Evolutionary conservation across 768 basidiomycete genomes (phyloP).

Genomic region (Rubroboletus pulcherrimus): DNA sequence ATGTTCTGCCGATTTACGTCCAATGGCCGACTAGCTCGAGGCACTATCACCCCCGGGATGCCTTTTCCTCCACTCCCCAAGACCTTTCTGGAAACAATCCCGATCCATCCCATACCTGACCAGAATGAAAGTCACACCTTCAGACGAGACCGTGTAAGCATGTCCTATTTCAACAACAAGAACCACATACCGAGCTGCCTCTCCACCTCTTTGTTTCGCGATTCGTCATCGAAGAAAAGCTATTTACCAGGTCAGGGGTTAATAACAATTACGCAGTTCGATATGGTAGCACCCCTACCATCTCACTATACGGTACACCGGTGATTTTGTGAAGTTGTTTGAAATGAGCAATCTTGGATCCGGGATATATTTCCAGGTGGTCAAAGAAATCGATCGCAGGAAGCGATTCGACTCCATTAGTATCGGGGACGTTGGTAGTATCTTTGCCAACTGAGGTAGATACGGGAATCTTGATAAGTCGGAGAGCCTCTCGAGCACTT

Average conservation of each 20-base stretch:
- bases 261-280: neutral
- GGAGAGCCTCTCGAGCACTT: constrained; percentile 77
- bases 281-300: constrained; percentile 44
- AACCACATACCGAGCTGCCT: constrained; percentile 44
- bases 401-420: constrained; percentile 25
- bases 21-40: constrained; percentile 4
- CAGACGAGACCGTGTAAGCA: neutral
- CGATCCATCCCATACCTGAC: constrained; percentile 59
- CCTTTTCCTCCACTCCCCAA: constrained; percentile 63
- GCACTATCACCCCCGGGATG: constrained; percentile 24
- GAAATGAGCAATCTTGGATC: constrained; percentile 83
- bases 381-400: constrained; percentile 63
- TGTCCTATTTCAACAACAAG: neutral
- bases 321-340: constrained; percentile 67
- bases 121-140: constrained; percentile 81
- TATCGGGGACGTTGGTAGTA: neutral
- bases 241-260: constrained; percentile 16
- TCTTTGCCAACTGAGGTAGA: constrained; percentile 34
- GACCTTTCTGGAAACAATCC: constrained; percentile 64
- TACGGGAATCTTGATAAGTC: constrained; percentile 50
- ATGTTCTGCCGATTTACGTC: neutral
- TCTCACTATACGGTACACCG: constrained; percentile 73
- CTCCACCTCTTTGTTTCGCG: constrained; percentile 47
- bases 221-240: constrained; percentile 75
- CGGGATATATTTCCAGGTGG: constrained; percentile 72